These are phyloP conservation scores for Beauveria brongniartii DNA, from an alignment of 2,329 filamentous ascomycete species.

Conservation along the genomic window DNA sequence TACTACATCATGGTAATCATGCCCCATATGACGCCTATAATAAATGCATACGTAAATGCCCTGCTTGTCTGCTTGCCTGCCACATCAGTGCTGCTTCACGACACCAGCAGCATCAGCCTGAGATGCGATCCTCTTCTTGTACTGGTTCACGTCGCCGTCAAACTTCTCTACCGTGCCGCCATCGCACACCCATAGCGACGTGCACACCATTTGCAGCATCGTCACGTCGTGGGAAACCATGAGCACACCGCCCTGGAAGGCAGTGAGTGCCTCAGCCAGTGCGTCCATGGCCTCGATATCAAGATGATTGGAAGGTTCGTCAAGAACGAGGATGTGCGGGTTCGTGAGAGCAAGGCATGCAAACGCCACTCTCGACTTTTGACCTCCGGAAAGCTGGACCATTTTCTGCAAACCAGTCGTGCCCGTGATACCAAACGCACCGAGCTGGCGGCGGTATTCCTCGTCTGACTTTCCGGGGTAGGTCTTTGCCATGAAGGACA, in stretches of 20 bases:
- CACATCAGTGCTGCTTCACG: conserved; percentile 53
- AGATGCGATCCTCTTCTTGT: conserved; percentile 91
- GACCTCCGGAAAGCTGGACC: conserved; percentile 86
- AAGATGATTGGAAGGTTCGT: conserved; percentile 96
- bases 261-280: conserved; percentile 69
- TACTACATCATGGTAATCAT: background rate
- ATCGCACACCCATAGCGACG: conserved; percentile 92
- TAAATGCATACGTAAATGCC: background rate
- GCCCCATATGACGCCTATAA: background rate
- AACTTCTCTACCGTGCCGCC: conserved; percentile 93
- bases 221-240: conserved; percentile 99
- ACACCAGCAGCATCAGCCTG: conserved; percentile 87
- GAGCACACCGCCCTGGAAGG: conserved; percentile 88
- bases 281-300: conserved; percentile 99
- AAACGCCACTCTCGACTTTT: conserved; percentile 97
- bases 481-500: conserved; percentile 90
- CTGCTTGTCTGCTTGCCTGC: background rate
- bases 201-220: conserved; percentile 95
- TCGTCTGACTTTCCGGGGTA: conserved; percentile 91
- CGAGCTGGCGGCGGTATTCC: conserved; percentile 91
- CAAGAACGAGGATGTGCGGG: conserved; percentile 93
- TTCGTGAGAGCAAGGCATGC: conserved; percentile 91
- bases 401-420: conserved; percentile 97
- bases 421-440: conserved; percentile 83
- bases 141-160: conserved; percentile 85